Base-by-base conservation (phyloP, 2,329 filamentous ascomycete genomes). In the Lecanoromycetidae sp. region DNA sequence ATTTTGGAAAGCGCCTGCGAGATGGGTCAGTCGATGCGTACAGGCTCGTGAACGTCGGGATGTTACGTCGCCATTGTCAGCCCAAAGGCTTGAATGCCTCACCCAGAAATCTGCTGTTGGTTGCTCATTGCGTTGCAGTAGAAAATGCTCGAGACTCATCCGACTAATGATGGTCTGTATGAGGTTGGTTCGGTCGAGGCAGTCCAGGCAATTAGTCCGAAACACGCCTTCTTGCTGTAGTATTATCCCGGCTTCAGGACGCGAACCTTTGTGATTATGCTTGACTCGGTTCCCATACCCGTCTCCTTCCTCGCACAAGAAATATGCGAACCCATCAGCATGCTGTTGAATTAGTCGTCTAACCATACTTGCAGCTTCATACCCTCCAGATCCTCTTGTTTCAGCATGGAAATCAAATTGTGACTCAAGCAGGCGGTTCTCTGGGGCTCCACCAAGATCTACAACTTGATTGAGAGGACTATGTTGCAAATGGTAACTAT, bases 351-450 rank as follows among this genome's bases (percentile, higher is more conserved):
- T 85, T 56, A 85, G 80, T 40, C 77, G 74, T 37, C 81, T 79
- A 52, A 98, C 94, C 56, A 83, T 78, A 55, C 76, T 81, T n/a
- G 90, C 91, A 47, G 86, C 87, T 61, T 94, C 87, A 60, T 95
- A 96, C 3, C 90, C 90, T 47, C 77, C 76, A 1, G 85, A 82
- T 0, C 84, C 86, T 58, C 84, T 84, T 1, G 91, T 94, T 63
- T 96, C 87, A 3, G 88, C 90, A 60, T 96, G 88, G 51, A 98
- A 96, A 64, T 98, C 91, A 60, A 91, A 98, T 58, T 94, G 86
- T 1, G 90, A 94, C 50, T 82, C 76, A 25, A 96, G 66, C 30
- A 95, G 72, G 39, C 83, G 77, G 58, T 90, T 85, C 51, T 87
- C 84, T 30, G 68, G 66, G 2, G 73, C 58, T 8, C 57, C 71